phyloP scores from a whole-genome alignment of 257 asterid genomes.

The Buddleja alternifolia region DNA sequence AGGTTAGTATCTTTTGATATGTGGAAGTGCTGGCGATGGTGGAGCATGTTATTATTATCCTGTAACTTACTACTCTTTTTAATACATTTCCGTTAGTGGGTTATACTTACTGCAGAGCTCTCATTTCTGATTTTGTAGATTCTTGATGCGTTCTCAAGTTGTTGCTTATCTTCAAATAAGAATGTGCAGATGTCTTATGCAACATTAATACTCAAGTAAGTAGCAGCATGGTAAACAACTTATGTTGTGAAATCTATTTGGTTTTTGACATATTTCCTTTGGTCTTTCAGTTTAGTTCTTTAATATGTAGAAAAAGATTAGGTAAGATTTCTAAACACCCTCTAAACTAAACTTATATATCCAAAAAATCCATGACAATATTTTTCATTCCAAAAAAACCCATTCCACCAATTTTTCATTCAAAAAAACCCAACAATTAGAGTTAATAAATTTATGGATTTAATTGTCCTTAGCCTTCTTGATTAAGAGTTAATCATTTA shows the following conservation, averaged over 20 bases:
- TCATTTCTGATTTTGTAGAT: conserved; percentile 58
- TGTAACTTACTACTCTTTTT: conserved; percentile 10
- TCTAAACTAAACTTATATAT: too few species aligned
- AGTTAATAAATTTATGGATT: too few species aligned
- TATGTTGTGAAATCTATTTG: not conserved
- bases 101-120: conserved; percentile 15
- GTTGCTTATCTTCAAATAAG: conserved; percentile 83
- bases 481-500: too few species aligned
- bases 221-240: conserved; percentile 6
- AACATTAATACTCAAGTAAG: conserved; percentile 95
- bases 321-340: too few species aligned
- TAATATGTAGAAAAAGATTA: conserved; percentile 2
- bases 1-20: conserved; percentile 56
- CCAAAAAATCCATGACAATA: too few species aligned
- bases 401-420: too few species aligned
- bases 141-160: conserved; percentile 81
- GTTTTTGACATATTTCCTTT: conserved; percentile 7
- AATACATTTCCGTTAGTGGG: not conserved
- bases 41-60: not conserved
- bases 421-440: too few species aligned
- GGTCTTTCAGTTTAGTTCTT: conserved; percentile 13
- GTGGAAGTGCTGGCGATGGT: conserved; percentile 3
- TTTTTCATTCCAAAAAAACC: too few species aligned
- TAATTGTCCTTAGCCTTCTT: too few species aligned
- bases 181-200: conserved; percentile 88